A percentile compares a stretch with the other conserved stretches of the same genome.
These are phyloP conservation scores for Xylariaceae sp. DNA, from an alignment of 2,329 filamentous ascomycete species.

Conservation along the genomic window DNA sequence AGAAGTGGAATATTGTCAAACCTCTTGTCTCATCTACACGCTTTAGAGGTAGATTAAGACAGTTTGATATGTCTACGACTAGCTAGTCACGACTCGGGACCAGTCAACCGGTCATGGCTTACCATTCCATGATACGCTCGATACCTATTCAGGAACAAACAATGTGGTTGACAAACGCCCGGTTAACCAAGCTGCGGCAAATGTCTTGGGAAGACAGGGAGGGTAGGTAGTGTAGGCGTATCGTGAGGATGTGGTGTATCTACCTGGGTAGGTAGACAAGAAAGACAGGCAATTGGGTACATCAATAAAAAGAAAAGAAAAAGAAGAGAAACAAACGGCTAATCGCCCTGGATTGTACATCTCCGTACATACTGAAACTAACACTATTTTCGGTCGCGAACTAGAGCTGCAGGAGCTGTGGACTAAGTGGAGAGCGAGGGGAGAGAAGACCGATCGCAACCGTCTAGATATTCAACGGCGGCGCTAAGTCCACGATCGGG, in stretches of 20 bases:
- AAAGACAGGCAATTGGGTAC: constrained; percentile 20
- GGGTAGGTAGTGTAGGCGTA: not conserved
- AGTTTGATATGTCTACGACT: not conserved
- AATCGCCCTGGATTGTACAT: constrained; percentile 14
- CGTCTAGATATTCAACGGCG: constrained; percentile 21
- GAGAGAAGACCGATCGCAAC: constrained; percentile 26
- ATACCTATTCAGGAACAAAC: not conserved
- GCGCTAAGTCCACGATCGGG: constrained; percentile 14
- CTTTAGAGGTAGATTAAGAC: not conserved
- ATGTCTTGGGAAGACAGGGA: not conserved
- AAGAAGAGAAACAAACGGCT: constrained; percentile 18
- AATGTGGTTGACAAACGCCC: not conserved
- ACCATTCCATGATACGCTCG: not conserved
- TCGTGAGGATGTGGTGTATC: not conserved
- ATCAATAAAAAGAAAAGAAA: constrained; percentile 15
- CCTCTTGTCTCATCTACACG: not conserved
- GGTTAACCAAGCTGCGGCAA: not conserved
- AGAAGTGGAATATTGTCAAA: not conserved
- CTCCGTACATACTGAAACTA: constrained; percentile 16
- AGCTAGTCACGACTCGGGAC: not conserved
- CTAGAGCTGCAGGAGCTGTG: constrained; percentile 35
- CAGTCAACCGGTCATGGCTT: not conserved
- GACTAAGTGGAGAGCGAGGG: constrained; percentile 27
- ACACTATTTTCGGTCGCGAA: constrained; percentile 31
- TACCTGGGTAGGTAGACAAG: not conserved